A percentile compares a stretch with the other conserved stretches of the same genome.
phyloP scores from a whole-genome alignment of 805 yeast species.

The Candida saitoana region DNA sequence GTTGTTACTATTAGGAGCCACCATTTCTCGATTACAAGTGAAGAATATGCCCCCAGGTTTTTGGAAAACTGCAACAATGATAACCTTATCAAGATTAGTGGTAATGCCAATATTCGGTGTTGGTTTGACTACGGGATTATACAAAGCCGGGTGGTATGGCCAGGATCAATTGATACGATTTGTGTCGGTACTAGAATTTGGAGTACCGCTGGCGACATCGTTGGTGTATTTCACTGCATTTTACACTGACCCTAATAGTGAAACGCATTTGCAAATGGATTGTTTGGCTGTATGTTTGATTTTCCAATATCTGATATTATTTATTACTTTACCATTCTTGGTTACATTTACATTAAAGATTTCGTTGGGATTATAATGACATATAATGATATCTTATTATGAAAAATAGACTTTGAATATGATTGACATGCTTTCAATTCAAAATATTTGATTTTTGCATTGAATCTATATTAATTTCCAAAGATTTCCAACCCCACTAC shows the following conservation, averaged over 20 bases:
- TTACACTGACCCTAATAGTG: constrained; percentile 62
- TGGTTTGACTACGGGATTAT: constrained; percentile 52
- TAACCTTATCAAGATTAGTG: constrained; percentile 57
- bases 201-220: constrained; percentile 85
- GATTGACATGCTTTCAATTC: too few species aligned
- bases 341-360: constrained; percentile 65
- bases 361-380: too few species aligned
- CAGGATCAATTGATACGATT: constrained; percentile 62
- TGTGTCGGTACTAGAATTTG: constrained; percentile 68
- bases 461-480: too few species aligned
- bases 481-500: too few species aligned
- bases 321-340: constrained; percentile 68
- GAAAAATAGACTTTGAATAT: too few species aligned
- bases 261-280: constrained; percentile 68
- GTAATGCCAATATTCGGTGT: constrained; percentile 78
- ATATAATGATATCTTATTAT: too few species aligned
- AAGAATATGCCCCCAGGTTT: constrained; percentile 62
- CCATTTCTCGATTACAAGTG: constrained; percentile 71
- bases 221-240: constrained; percentile 86
- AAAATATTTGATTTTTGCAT: too few species aligned
- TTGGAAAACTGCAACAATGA: constrained; percentile 58
- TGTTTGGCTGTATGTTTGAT: constrained; percentile 75
- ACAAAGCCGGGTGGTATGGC: constrained; percentile 58
- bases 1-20: constrained; percentile 76
- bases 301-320: constrained; percentile 66